These are phyloP conservation scores for Penicillium lagena DNA, from an alignment of 495 filamentous ascomycete genomes.

Conservation along the genomic window DNA sequence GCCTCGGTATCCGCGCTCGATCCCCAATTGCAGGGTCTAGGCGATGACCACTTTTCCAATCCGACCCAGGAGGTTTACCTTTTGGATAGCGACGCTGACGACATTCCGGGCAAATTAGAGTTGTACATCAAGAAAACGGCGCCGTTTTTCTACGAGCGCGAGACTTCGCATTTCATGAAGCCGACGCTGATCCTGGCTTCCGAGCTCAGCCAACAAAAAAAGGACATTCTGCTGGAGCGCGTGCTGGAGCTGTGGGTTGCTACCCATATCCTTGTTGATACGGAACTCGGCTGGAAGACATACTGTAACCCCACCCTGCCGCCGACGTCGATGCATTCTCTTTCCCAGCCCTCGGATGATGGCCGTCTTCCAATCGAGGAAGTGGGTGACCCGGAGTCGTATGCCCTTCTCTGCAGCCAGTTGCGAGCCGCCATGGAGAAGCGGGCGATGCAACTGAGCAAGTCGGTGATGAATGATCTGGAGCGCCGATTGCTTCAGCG, in stretches of 20 bases:
- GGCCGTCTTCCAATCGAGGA: slow-evolving; percentile 40
- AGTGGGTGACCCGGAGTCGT: slow-evolving; percentile 37
- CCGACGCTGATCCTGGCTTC: slow-evolving; percentile 57
- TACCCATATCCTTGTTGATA: slow-evolving; percentile 65
- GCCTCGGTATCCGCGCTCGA: slow-evolving; percentile 40
- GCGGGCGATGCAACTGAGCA: slow-evolving; percentile 58
- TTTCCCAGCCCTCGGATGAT: slow-evolving; percentile 35
- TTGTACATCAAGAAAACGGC: slow-evolving; percentile 61
- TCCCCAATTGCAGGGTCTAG: slow-evolving; percentile 48
- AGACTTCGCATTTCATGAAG: slow-evolving; percentile 62
- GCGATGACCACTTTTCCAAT: slow-evolving; percentile 36
- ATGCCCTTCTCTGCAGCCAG: slow-evolving; percentile 56
- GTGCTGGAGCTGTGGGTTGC: slow-evolving; percentile 71
- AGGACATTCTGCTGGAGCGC: slow-evolving; percentile 56
- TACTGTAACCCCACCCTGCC: slow-evolving; percentile 43
- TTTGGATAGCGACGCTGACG: slow-evolving; percentile 61
- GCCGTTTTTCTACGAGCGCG: slow-evolving; percentile 54
- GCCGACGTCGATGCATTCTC: slow-evolving; percentile 33
- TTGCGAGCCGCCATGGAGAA: slow-evolving; percentile 70
- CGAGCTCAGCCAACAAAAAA: slow-evolving; percentile 46
- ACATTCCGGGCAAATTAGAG: slow-evolving; percentile 60
- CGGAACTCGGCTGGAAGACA: slow-evolving; percentile 61
- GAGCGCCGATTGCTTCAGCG: slow-evolving; percentile 69
- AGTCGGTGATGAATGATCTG: slow-evolving; percentile 65
- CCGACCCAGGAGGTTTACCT: slow-evolving; percentile 44